These are phyloP conservation scores for Fusarium newnesense DNA, from an alignment of 2,329 filamentous ascomycete species.

Conservation along the genomic window DNA sequence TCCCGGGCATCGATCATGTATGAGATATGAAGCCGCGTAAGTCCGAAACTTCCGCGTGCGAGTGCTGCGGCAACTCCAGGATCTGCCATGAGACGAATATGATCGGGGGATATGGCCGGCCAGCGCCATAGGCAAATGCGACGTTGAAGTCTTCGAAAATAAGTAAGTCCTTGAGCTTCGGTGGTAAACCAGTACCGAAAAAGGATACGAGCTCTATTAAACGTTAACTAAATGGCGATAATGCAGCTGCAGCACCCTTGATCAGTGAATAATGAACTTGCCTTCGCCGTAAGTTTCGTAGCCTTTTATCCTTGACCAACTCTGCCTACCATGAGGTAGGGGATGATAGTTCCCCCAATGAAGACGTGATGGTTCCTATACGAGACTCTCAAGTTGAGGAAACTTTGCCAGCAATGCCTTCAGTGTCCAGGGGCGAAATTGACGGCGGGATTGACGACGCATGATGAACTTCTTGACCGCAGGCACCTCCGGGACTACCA, in stretches of 20 bases:
- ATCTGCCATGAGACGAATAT: not conserved
- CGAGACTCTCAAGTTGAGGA: not conserved
- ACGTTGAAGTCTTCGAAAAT: not conserved
- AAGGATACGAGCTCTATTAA: not conserved
- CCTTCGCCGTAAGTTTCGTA: not conserved
- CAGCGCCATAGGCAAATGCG: not conserved
- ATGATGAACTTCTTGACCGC: not conserved
- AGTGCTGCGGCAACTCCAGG: not conserved
- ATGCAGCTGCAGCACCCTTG: not conserved
- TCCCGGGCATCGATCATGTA: not conserved
- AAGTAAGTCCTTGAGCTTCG: not conserved
- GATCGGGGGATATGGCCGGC: not conserved
- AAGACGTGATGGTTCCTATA: not conserved
- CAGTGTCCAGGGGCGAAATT: not conserved
- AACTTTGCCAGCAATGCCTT: not conserved
- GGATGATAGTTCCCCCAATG: not conserved
- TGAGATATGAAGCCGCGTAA: not conserved
- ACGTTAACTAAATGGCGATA: not conserved
- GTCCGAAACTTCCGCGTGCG: not conserved
- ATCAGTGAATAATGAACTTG: not conserved
- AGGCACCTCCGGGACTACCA: not conserved
- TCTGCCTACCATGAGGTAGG: not conserved
- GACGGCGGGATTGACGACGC: not conserved
- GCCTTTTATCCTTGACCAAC: not conserved
- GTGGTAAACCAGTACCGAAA: not conserved